A percentile compares a stretch with the other conserved stretches of the same genome.
phyloP scores from a whole-genome alignment of 208 protist species.

The Leishmania gerbilli region DNA sequence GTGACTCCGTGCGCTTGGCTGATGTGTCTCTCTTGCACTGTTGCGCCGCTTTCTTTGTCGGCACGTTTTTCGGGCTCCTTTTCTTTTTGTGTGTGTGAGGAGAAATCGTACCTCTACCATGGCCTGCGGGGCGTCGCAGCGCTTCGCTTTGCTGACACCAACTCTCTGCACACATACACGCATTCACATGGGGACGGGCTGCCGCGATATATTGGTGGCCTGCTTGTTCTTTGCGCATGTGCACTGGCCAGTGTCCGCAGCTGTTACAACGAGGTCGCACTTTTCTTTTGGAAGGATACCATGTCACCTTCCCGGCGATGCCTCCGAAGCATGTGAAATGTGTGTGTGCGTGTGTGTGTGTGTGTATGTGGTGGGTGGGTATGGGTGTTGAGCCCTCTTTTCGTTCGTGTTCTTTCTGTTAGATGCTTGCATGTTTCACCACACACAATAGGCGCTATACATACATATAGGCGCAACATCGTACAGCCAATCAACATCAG shows the following conservation, averaged over 20 bases:
- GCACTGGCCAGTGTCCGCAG: neutral
- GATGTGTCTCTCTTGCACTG: neutral
- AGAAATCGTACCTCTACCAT: neutral
- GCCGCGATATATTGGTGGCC: neutral
- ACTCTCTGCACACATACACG: neutral
- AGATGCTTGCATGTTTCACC: neutral
- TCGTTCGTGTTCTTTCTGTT: neutral
- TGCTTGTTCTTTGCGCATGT: neutral
- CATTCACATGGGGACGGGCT: neutral
- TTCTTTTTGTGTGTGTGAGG: neutral
- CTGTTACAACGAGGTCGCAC: neutral
- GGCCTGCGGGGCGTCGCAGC: neutral
- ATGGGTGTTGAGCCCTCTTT: neutral
- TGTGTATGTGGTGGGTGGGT: neutral
- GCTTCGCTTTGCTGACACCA: neutral
- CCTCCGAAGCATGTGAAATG: too few relatives aligned
- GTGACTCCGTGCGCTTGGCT: neutral
- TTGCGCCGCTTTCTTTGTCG: neutral
- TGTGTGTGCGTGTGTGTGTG: neutral
- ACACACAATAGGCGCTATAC: neutral
- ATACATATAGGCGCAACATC: neutral
- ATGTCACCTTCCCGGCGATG: neutral
- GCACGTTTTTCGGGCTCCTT: too few relatives aligned
- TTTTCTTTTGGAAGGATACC: neutral
- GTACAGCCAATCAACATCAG: neutral